Base-by-base conservation (phyloP, 2,329 filamentous ascomycete genomes). In the Aspergillus transmontanensis region DNA sequence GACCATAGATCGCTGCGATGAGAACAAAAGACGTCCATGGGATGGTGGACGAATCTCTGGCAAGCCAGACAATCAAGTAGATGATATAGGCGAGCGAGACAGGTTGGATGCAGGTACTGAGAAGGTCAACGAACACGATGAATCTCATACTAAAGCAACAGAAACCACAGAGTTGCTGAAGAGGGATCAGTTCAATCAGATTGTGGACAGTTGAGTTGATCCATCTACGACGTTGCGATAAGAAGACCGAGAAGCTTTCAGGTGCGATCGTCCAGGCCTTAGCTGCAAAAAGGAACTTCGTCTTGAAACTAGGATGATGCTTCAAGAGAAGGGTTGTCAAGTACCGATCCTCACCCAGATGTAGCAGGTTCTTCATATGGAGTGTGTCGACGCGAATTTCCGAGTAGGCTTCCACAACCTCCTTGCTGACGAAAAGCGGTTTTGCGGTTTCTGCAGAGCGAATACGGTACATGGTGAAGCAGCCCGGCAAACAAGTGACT, bases 91-190 rank as follows among this genome's bases (percentile, higher is more conserved):
- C 92, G 23, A 97, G 85, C 1, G 92, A 95, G 63, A 97, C 93
- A 3, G 95, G 95, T 76, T 96, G 93, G 56, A 98, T 89, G 61
- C 98, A 81, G 1, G 95, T 99, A 61, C 92, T 95, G 67, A 99
- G 83, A 71, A 99, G 83, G 79, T 99, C 95, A 70, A 99, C 79
- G 74, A 99, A 96, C 69, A 99, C 94, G 63, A 99, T 87, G 79
- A 99, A 99, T 73, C 95, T 90, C 95, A 99, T 99, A 80, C 92
- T 96, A 85, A 99, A 99, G 82, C 95, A 99, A 85, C 95, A 99
- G 89, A 99, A 99, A 81, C 95, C 95, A 79, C 95, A 99, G 57
- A 99, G 90, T 77, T 98, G 92, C 65, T 91, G 88, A 79, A 99
- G 84, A 6, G 94, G 94, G 66, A 98, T 94, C 66, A 99, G 89